Evolutionary conservation across 352 stramenopile species (phyloP).

Genomic region (Phytophthora ohioensis): DNA sequence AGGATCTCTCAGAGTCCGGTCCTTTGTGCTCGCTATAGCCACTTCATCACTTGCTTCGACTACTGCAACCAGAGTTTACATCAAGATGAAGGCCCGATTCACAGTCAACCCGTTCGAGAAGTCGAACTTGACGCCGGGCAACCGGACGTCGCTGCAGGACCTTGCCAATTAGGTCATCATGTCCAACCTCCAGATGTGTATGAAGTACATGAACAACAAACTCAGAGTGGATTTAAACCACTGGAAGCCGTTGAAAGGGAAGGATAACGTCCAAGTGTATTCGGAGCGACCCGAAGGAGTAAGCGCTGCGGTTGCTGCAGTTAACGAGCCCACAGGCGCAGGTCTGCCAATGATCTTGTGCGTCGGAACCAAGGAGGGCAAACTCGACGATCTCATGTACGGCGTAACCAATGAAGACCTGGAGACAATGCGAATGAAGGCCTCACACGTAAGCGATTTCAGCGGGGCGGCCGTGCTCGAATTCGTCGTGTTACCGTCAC

Average conservation of each 20-base stretch:
- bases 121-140: constrained; percentile 6
- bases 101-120: constrained; percentile 18
- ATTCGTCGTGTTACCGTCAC: constrained; percentile 7
- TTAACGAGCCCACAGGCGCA: constrained; percentile 12
- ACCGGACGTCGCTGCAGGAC: constrained; percentile 1
- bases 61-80: not conserved
- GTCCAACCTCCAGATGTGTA: constrained; percentile 8
- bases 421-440: constrained; percentile 13
- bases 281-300: constrained; percentile 16
- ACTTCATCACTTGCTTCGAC: too few relatives aligned
- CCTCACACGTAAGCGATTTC: constrained; percentile 17
- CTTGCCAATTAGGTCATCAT: constrained; percentile 11
- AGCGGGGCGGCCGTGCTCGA: constrained; percentile 15
- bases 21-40: too few relatives aligned
- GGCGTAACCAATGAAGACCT: constrained; percentile 15
- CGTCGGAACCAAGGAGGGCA: constrained; percentile 23
- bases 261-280: constrained; percentile 21
- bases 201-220: constrained; percentile 14
- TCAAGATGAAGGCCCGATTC: constrained; percentile 11
- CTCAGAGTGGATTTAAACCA: constrained; percentile 5
- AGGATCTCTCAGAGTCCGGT: too few relatives aligned
- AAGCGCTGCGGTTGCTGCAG: constrained; percentile 5
- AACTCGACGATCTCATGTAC: constrained; percentile 33
- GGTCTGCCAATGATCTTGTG: constrained; percentile 26
- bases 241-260: constrained; percentile 18